Conservation (phyloP, 257 asterid genomes). For the Verbena officinalis region DNA sequence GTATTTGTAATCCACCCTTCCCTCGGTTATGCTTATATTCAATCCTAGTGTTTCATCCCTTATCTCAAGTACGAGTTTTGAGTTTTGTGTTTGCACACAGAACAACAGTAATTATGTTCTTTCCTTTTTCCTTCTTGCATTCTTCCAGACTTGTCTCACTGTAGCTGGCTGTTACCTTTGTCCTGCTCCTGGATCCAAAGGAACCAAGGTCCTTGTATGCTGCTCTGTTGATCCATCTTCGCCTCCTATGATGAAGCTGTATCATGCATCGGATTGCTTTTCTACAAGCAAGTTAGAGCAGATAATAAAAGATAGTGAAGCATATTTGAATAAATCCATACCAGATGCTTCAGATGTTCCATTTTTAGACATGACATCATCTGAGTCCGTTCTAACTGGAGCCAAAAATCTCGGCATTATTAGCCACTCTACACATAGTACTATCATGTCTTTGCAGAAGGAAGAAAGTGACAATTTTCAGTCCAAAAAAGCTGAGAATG, state of each 20-base stretch:
- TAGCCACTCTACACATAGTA: slow-evolving; percentile 53
- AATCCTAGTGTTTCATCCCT: not conserved
- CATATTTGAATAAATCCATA: slow-evolving; percentile 36
- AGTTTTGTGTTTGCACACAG: not conserved
- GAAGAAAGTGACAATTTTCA: slow-evolving; percentile 60
- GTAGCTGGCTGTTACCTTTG: slow-evolving; percentile 90
- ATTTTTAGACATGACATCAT: slow-evolving; percentile 47
- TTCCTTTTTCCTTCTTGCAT: slow-evolving; percentile 22
- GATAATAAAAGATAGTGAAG: slow-evolving; percentile 43
- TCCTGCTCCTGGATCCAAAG: slow-evolving; percentile 97
- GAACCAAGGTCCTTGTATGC: slow-evolving; percentile 67
- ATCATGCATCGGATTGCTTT: slow-evolving; percentile 27
- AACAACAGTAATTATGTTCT: slow-evolving; percentile 11
- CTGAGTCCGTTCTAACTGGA: slow-evolving; percentile 55
- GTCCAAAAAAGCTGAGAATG: slow-evolving; percentile 38
- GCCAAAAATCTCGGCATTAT: slow-evolving; percentile 69
- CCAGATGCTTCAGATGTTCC: slow-evolving; percentile 42
- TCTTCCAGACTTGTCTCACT: slow-evolving; percentile 68
- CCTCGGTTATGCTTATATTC: no score
- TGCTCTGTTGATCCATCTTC: slow-evolving; percentile 49
- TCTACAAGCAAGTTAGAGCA: slow-evolving; percentile 47
- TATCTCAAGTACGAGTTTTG: not conserved
- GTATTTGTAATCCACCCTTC: no score
- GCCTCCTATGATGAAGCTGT: slow-evolving; percentile 45
- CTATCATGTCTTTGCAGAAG: slow-evolving; percentile 58